These are phyloP conservation scores for Opeltia flavorubescens DNA, from an alignment of 495 filamentous ascomycete genomes.

Conservation along the genomic window DNA sequence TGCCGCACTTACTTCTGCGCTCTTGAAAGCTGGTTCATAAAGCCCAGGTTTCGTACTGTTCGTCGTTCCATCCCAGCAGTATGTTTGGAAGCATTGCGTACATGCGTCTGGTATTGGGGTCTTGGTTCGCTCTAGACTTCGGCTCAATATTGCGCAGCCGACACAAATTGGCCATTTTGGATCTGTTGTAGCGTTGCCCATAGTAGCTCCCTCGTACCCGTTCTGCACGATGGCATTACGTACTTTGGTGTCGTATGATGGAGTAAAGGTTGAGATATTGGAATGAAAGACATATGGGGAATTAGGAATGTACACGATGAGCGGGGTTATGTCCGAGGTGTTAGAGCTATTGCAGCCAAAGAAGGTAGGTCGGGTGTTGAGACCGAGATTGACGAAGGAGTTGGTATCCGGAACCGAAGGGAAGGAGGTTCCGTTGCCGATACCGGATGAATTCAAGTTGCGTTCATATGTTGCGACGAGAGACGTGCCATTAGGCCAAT, in stretches of 20 bases:
- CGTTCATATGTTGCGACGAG: conserved; percentile 76
- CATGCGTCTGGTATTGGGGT: conserved; percentile 53
- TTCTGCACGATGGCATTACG: conserved; percentile 72
- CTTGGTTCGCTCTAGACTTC: conserved; percentile 54
- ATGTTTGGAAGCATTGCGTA: conserved; percentile 55
- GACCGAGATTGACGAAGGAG: conserved; percentile 74
- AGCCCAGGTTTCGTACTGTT: conserved; percentile 24
- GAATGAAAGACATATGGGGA: conserved; percentile 56
- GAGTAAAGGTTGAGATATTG: conserved; percentile 63
- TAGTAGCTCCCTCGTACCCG: conserved; percentile 68
- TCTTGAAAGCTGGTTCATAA: conserved; percentile 20
- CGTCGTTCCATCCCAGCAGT: conserved; percentile 77
- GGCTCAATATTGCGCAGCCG: conserved; percentile 73
- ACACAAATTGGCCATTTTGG: conserved; percentile 63
- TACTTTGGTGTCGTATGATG: conserved; percentile 42
- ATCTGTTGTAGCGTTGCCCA: conserved; percentile 65
- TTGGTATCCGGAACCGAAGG: conserved; percentile 67
- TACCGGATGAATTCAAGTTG: conserved; percentile 31
- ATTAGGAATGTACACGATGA: conserved; percentile 88
- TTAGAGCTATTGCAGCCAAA: conserved; percentile 78
- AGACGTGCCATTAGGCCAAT: conserved; percentile 80
- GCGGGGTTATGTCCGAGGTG: conserved; percentile 39
- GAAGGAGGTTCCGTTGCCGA: conserved; percentile 73
- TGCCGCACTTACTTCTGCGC: conserved; percentile 12
- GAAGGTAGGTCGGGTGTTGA: conserved; percentile 80